Conservation (phyloP, 495 filamentous ascomycete species). For the Tuber umbilicatum region DNA sequence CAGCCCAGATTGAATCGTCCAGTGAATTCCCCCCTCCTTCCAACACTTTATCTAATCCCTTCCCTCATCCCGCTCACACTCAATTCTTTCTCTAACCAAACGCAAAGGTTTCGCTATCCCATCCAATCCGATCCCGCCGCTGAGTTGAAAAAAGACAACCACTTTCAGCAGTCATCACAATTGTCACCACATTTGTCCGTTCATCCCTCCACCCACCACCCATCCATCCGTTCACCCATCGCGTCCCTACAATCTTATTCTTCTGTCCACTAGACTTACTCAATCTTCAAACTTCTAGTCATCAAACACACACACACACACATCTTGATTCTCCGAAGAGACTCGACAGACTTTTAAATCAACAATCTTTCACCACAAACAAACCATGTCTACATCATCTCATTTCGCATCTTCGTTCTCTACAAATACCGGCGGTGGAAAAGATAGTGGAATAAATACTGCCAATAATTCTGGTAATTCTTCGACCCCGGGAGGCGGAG, state of each 20-base stretch:
- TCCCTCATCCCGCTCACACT: neutral
- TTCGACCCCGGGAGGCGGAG: slow-evolving; percentile 12
- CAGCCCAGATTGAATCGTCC: neutral
- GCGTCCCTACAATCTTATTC: neutral
- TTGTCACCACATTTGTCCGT: neutral
- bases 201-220: neutral
- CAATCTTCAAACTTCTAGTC: neutral
- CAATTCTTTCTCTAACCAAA: neutral
- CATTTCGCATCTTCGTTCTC: slow-evolving; percentile 36
- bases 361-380: slow-evolving; percentile 10
- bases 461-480: slow-evolving; percentile 20
- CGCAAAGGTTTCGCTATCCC: neutral
- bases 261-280: neutral
- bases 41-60: neutral
- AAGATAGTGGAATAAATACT: slow-evolving; percentile 20
- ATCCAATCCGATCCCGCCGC: neutral
- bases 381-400: slow-evolving; percentile 35
- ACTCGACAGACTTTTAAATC: neutral
- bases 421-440: slow-evolving; percentile 16
- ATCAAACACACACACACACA: neutral
- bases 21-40: neutral
- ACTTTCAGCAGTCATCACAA: neutral
- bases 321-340: neutral
- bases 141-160: neutral
- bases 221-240: neutral